phyloP scores from a whole-genome alignment of 2,329 filamentous ascomycete genomes.

The Chaetomiaceae sp. region DNA sequence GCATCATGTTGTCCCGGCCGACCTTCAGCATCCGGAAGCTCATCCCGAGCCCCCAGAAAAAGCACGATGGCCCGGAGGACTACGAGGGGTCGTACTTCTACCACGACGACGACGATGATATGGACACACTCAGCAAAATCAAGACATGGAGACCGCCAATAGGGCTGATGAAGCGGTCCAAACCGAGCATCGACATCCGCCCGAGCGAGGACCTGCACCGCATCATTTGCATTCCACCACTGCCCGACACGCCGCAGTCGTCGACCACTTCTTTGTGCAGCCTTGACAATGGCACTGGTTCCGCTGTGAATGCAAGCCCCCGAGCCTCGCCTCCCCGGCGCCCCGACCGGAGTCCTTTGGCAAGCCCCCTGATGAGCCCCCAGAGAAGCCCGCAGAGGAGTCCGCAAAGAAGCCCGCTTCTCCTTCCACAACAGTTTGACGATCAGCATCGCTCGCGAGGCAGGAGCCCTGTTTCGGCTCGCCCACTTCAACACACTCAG shows the following conservation, averaged over 20 bases:
- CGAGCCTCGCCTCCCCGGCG: slow-evolving; percentile 22
- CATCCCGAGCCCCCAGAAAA: slow-evolving; percentile 32
- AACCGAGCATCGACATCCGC: slow-evolving; percentile 37
- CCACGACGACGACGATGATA: slow-evolving; percentile 24
- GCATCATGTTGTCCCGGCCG: slow-evolving; percentile 39
- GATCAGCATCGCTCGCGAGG: slow-evolving; percentile 12
- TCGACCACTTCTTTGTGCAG: slow-evolving; percentile 45
- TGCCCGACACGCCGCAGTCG: slow-evolving; percentile 32
- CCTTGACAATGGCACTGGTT: slow-evolving; percentile 34
- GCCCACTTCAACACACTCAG: slow-evolving; percentile 6
- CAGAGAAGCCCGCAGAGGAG: slow-evolving; percentile 21
- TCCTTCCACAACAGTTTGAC: slow-evolving; percentile 22
- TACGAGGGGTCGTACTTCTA: slow-evolving; percentile 27
- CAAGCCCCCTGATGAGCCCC: slow-evolving; percentile 15
- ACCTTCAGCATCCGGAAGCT: slow-evolving; percentile 43
- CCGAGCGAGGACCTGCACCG: slow-evolving; percentile 38
- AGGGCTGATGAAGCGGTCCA: slow-evolving; percentile 31
- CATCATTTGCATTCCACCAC: slow-evolving; percentile 36
- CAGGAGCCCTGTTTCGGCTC: slow-evolving; percentile 12
- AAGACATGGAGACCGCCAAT: slow-evolving; percentile 28
- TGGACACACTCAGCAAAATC: slow-evolving; percentile 25
- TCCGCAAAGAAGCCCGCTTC: slow-evolving; percentile 24
- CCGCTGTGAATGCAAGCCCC: slow-evolving; percentile 14
- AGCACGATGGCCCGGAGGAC: slow-evolving; percentile 23
- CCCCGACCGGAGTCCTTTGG: slow-evolving; percentile 16